Conservation (phyloP, 139 green algal species). For the Asterochloris sp. region DNA sequence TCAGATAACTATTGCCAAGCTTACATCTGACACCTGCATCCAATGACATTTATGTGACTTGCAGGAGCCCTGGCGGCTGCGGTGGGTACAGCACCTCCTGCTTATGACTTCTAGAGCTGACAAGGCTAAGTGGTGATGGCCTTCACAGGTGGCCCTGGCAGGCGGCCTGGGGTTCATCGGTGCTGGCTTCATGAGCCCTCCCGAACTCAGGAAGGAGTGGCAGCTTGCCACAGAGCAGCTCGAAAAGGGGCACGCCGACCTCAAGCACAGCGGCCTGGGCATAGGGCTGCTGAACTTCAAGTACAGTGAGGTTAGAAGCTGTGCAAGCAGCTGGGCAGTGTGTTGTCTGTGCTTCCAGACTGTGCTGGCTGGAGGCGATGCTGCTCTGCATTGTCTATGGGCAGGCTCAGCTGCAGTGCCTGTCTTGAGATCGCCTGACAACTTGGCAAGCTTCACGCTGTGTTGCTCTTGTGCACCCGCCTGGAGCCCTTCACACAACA, state of each 20-base stretch:
- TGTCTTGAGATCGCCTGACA: too few relatives aligned
- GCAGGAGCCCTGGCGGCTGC: too few relatives aligned
- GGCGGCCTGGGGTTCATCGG: constrained; percentile 12
- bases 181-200: background rate
- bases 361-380: background rate
- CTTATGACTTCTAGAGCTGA: too few relatives aligned
- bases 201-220: background rate
- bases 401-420: too few relatives aligned
- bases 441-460: too few relatives aligned
- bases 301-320: background rate
- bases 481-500: background rate
- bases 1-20: too few relatives aligned
- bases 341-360: background rate
- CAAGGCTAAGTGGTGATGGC: too few relatives aligned
- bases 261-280: background rate
- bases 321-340: background rate
- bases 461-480: too few relatives aligned
- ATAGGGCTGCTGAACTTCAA: constrained; percentile 4
- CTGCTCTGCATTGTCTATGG: background rate
- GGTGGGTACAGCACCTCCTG: too few relatives aligned
- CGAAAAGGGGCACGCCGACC: background rate
- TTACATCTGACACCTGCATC: too few relatives aligned
- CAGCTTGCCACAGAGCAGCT: background rate
- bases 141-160: constrained; percentile 5
- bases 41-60: too few relatives aligned